Evolutionary conservation across 257 asterid genomes (phyloP).

Genomic region (Fraxinus anomala): DNA sequence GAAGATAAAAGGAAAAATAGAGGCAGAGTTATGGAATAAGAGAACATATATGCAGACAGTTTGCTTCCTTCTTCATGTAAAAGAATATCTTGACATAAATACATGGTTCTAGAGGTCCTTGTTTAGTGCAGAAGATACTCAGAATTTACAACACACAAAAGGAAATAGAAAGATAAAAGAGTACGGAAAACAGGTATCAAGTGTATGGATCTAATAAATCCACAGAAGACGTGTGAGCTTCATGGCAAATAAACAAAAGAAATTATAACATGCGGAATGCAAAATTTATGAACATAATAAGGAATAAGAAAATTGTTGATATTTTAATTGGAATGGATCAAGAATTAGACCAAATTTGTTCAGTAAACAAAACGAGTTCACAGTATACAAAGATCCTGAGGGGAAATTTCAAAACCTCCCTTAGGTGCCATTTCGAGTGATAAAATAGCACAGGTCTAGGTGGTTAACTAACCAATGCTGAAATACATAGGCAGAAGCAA

Average conservation of each 20-base stretch:
- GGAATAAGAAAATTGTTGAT: not conserved
- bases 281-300: conserved; percentile 2
- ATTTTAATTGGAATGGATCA: not conserved
- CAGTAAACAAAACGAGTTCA: not conserved
- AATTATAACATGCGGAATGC: not conserved
- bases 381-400: conserved; percentile 1
- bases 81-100: conserved; percentile 2
- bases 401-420: not conserved
- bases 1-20: not conserved
- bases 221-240: conserved; percentile 9
- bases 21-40: not conserved
- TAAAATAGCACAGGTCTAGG: conserved; percentile 7
- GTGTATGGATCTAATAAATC: conserved; percentile 3
- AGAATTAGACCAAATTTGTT: not conserved
- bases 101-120: conserved; percentile 20
- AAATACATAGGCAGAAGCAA: conserved; percentile 7
- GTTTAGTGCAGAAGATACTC: conserved; percentile 5
- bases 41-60: not conserved
- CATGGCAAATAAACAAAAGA: conserved; percentile 8
- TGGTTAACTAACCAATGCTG: conserved; percentile 10
- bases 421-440: conserved; percentile 8
- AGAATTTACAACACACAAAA: conserved; percentile 8
- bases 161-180: conserved; percentile 16
- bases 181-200: conserved; percentile 5
- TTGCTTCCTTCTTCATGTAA: not conserved